A percentile compares a stretch with the other conserved stretches of the same genome.
Conservation (phyloP, 495 filamentous ascomycete species). For the Aspergillus kassunensis region DNA sequence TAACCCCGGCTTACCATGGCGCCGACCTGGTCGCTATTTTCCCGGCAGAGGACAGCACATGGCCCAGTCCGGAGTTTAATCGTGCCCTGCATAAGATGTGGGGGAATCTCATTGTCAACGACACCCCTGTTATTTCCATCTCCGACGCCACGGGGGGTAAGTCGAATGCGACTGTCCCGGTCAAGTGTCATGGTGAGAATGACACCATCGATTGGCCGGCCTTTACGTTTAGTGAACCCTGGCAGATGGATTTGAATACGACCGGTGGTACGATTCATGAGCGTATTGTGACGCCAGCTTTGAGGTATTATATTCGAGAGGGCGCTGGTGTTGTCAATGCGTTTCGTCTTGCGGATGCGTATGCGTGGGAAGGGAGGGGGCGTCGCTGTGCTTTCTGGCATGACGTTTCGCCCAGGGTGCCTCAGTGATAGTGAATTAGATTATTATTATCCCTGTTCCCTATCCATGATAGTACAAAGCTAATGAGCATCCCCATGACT, state of each 20-base stretch:
- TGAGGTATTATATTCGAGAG: constrained; percentile 17
- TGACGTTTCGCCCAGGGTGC: constrained; percentile 22
- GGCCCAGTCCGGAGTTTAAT: constrained; percentile 7
- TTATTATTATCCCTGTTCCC: too few species aligned
- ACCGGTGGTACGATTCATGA: constrained; percentile 14
- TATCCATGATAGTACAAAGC: too few species aligned
- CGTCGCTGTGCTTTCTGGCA: constrained; percentile 55
- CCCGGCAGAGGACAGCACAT: constrained; percentile 16
- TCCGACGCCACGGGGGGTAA: constrained; percentile 10
- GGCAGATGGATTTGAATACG: constrained; percentile 22
- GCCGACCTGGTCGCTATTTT: constrained; percentile 52
- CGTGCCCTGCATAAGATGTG: constrained; percentile 31
- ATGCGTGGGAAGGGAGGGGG: constrained; percentile 57
- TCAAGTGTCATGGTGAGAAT: not conserved
- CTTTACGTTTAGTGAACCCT: constrained; percentile 1
- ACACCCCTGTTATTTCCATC: constrained; percentile 40
- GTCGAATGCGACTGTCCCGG: constrained; percentile 11
- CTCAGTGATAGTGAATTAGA: not conserved
- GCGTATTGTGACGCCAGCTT: constrained; percentile 11
- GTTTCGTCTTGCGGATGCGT: constrained; percentile 46
- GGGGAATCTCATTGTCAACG: constrained; percentile 49
- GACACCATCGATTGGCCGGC: constrained; percentile 12
- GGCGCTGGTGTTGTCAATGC: constrained; percentile 45
- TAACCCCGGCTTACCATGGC: constrained; percentile 54
- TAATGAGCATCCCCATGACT: too few species aligned